These are phyloP conservation scores for Alternaria sp. DNA, from an alignment of 2,329 filamentous ascomycete species.

Conservation along the genomic window DNA sequence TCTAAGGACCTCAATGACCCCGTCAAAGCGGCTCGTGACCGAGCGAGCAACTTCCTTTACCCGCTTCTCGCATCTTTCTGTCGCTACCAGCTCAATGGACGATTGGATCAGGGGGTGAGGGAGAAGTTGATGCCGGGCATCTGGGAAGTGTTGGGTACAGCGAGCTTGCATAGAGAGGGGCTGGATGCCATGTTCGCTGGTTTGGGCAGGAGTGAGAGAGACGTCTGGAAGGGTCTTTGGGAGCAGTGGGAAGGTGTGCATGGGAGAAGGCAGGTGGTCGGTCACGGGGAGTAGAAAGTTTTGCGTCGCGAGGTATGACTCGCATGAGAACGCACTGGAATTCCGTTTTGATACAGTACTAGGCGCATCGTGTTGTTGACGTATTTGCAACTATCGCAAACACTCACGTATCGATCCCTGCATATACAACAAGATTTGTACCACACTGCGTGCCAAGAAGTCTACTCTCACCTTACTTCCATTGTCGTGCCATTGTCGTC, in stretches of 20 bases:
- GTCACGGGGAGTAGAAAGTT: conserved; percentile 12
- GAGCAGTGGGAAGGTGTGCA: conserved; percentile 45
- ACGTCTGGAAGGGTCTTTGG: conserved; percentile 51
- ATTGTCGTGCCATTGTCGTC: not conserved
- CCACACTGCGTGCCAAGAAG: not conserved
- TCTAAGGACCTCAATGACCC: conserved; percentile 63
- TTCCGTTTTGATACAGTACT: not conserved
- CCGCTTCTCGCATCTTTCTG: conserved; percentile 67
- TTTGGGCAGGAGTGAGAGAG: conserved; percentile 42
- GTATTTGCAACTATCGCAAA: not conserved
- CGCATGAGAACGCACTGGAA: not conserved
- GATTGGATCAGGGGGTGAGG: conserved; percentile 62
- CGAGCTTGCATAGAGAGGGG: conserved; percentile 40
- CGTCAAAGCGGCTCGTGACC: conserved; percentile 66
- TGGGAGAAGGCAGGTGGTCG: conserved; percentile 29
- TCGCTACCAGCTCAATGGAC: conserved; percentile 59
- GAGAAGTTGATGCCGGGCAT: conserved; percentile 66
- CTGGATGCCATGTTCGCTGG: conserved; percentile 52
- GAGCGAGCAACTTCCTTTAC: conserved; percentile 66
- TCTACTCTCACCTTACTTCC: not conserved
- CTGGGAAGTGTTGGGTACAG: conserved; percentile 51
- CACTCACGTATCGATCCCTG: not conserved
- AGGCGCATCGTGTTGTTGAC: not conserved
- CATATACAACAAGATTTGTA: not conserved
- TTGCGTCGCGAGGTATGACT: too few species aligned